Percentiles rank a stretch among this genome's conserved stretches.
These are phyloP conservation scores for Marasmius oreades DNA, from an alignment of 1,284 basidiomycete species.

Conservation along the genomic window DNA sequence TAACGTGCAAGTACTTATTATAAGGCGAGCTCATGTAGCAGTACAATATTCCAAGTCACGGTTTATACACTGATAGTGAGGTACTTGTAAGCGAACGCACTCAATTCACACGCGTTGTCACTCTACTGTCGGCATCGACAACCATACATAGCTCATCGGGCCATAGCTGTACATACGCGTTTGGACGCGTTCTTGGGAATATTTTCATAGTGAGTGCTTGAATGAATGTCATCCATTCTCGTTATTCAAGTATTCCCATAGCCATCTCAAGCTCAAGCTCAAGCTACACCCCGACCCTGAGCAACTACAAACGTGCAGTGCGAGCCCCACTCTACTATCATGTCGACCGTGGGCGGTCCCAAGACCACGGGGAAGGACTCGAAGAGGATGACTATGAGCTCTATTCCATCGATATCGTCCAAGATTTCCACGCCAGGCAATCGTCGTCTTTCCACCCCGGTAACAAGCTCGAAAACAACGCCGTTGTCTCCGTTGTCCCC, in stretches of 20 bases:
- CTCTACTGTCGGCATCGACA: not conserved
- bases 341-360: not conserved
- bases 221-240: not conserved
- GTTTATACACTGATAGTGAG: no score
- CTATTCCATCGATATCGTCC: constrained; percentile 1
- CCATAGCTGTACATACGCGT: not conserved
- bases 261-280: not conserved
- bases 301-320: not conserved
- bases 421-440: not conserved
- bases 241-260: not conserved
- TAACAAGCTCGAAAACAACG: not conserved
- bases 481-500: constrained; percentile 1
- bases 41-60: no score
- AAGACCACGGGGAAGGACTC: not conserved
- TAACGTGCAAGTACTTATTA: no score
- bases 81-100: no score
- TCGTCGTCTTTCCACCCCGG: not conserved
- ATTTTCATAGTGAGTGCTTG: not conserved
- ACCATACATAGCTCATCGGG: no score
- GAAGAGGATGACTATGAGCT: not conserved
- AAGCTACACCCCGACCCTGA: not conserved
- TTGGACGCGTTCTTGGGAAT: not conserved
- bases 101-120: not conserved
- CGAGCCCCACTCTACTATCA: not conserved
- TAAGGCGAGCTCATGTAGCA: no score